These are phyloP conservation scores for Sporisorium graminicola DNA, from an alignment of 1,284 basidiomycete species.

Conservation along the genomic window DNA sequence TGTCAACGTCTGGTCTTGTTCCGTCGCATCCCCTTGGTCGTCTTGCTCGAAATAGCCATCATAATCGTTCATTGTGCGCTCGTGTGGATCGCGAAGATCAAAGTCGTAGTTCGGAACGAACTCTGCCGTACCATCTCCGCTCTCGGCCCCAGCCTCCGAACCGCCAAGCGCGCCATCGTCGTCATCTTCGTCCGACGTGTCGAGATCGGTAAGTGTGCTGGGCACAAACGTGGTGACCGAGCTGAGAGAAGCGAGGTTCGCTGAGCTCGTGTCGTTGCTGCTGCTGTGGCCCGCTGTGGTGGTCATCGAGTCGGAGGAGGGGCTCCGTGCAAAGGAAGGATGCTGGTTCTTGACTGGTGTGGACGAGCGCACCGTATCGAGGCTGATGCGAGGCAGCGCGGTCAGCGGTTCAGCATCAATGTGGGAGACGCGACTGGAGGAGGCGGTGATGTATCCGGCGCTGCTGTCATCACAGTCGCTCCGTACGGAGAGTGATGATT, in stretches of 20 bases:
- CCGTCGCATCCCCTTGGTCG: neutral
- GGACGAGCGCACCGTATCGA: conserved; percentile 18
- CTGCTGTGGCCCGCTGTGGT: neutral
- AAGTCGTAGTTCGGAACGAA: conserved; percentile 29
- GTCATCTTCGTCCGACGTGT: conserved; percentile 20
- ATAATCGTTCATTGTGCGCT: conserved; percentile 12
- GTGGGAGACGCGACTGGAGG: conserved; percentile 29
- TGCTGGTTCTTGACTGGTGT: conserved; percentile 17
- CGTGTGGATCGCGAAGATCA: conserved; percentile 32
- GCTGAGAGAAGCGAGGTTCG: conserved; percentile 18
- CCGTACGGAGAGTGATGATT: conserved; percentile 30
- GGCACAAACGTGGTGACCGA: conserved; percentile 49
- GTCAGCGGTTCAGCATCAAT: conserved; percentile 24
- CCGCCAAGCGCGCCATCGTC: conserved; percentile 12
- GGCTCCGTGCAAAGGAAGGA: conserved; percentile 1
- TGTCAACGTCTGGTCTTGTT: conserved; percentile 16
- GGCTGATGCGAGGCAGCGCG: conserved; percentile 13
- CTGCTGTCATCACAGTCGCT: conserved; percentile 24
- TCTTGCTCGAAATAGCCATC: neutral
- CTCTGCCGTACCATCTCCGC: conserved; percentile 1
- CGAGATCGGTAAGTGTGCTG: conserved; percentile 8
- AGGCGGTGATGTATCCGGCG: conserved; percentile 34
- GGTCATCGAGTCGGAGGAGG: conserved; percentile 16
- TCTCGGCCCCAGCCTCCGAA: neutral
- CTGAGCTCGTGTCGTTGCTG: conserved; percentile 9